A percentile compares a stretch with the other conserved stretches of the same genome.
phyloP scores from a whole-genome alignment of 208 protist genomes.

The Crithidia fasciculata region DNA sequence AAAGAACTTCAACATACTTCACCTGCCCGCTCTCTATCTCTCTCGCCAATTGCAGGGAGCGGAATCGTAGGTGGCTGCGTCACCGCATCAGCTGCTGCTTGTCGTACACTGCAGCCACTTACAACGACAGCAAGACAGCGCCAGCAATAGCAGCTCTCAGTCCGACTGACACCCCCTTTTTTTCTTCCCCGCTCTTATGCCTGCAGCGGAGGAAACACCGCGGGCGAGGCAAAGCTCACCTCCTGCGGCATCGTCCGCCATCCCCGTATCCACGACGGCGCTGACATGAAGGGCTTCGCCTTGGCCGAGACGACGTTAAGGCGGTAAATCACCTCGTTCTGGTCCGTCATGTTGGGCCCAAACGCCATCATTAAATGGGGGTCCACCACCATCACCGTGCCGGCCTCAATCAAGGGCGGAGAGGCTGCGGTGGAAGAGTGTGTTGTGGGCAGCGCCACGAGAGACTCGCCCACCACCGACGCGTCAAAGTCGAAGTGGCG shows the following conservation, averaged over 20 bases:
- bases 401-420: slow-evolving; percentile 36
- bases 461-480: slow-evolving; percentile 42
- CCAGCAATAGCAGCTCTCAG: too few species aligned
- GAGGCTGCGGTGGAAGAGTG: neutral
- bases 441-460: slow-evolving; percentile 15
- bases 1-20: too few species aligned
- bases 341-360: slow-evolving; percentile 61
- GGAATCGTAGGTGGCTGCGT: too few species aligned
- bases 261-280: slow-evolving; percentile 81
- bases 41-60: too few species aligned
- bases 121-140: too few species aligned
- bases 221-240: slow-evolving; percentile 71
- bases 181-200: neutral
- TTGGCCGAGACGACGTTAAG: slow-evolving; percentile 69
- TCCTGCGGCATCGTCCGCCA: slow-evolving; percentile 80
- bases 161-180: too few species aligned
- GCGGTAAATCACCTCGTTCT: slow-evolving; percentile 67
- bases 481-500: slow-evolving; percentile 75
- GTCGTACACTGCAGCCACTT: too few species aligned
- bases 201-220: slow-evolving; percentile 81
- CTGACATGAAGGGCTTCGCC: slow-evolving; percentile 49
- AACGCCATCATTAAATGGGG: slow-evolving; percentile 86
- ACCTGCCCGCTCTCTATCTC: too few species aligned
- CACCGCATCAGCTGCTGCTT: too few species aligned
- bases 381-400: slow-evolving; percentile 78